Evolutionary conservation across 2,329 filamentous ascomycete genomes (phyloP), one percentile per base, ranked within the genome.

Genomic region (Fusarium succisae): DNA sequence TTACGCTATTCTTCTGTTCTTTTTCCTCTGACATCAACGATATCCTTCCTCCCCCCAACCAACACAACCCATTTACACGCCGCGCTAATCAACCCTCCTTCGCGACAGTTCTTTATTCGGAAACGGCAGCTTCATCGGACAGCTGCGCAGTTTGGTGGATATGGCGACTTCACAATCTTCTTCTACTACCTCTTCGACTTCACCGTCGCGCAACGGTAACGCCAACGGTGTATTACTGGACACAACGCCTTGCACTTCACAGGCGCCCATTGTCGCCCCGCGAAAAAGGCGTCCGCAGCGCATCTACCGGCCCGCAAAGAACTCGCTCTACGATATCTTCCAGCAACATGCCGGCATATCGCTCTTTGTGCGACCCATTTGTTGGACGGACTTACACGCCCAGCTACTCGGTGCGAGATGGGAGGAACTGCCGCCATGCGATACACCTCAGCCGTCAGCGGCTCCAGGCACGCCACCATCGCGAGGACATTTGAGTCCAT

Each of bases 311-410:
- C 86, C 87, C 1, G 83, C 85, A 50, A 79, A 81, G 26, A 85
- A 85, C 26, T 90, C 89, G 0, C 81, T 91, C 28, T 87, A 86
- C 75, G 87, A 87, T 69, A 82, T 88, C 50, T 82, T 91, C 68
- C 84, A 86, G 68, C 81, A 86, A 28, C 77, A 90, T 75, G 79
- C 83, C 39, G 85, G 87, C 48, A 79, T 78, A 1, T 83, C 85
- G 1, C 86, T 91, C 26, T 89, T 86, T 66, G 80, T 87, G 54
- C 83, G 85, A 32, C 89, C 89, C 5, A 85, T 89, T 51, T 86
- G 84, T 76, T 91, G 89, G 89, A 89, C 86, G 22, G 88, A 90
- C 61, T 64, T 82, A 3, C 89, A 91, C 67, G 76, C 83, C 15
- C 78, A 81, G 48, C 79, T 89, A 5, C 86, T 90, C 11, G 84